Conservation (phyloP, 129 eudicot genomes). For the Helichrysum umbraculigerum region DNA sequence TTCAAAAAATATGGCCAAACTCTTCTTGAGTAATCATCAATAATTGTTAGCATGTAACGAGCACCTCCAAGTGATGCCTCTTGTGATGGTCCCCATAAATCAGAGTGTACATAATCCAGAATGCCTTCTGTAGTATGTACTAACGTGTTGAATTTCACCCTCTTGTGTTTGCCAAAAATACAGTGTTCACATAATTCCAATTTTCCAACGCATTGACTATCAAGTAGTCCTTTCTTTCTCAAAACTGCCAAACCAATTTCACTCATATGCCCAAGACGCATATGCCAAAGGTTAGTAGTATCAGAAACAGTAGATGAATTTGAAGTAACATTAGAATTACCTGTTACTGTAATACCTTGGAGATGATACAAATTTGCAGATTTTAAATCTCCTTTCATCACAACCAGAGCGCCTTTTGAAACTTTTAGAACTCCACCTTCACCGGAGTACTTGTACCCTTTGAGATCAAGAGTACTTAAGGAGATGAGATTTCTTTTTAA, state of each 20-base stretch:
- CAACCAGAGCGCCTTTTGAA: slow-evolving; percentile 6
- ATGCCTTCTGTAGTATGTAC: slow-evolving; percentile 15
- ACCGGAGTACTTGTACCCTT: slow-evolving; percentile 1
- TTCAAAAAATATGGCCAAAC: slow-evolving; percentile 8
- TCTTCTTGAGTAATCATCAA: slow-evolving; percentile 25
- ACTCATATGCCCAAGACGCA: slow-evolving; percentile 33
- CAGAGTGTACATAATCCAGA: slow-evolving; percentile 19
- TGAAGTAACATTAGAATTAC: neutral
- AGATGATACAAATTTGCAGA: slow-evolving; percentile 7
- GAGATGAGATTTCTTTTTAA: slow-evolving; percentile 5
- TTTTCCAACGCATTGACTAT: neutral
- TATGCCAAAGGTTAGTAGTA: slow-evolving; percentile 28
- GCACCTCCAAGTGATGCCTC: slow-evolving; percentile 5
- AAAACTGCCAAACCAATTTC: slow-evolving; percentile 13
- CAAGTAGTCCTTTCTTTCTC: slow-evolving; percentile 7
- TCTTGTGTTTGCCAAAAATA: slow-evolving; percentile 24
- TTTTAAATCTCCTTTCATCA: slow-evolving; percentile 11
- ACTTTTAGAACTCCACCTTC: slow-evolving; percentile 21
- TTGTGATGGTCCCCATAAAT: slow-evolving; percentile 31
- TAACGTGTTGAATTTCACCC: slow-evolving; percentile 5
- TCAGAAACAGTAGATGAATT: neutral
- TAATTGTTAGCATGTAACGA: slow-evolving; percentile 13
- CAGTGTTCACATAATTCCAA: slow-evolving; percentile 31
- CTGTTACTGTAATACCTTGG: slow-evolving; percentile 11
- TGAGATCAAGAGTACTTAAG: slow-evolving; percentile 22